phyloP scores from a whole-genome alignment of 768 basidiomycete genomes.

The Glaciozyma antarctica region DNA sequence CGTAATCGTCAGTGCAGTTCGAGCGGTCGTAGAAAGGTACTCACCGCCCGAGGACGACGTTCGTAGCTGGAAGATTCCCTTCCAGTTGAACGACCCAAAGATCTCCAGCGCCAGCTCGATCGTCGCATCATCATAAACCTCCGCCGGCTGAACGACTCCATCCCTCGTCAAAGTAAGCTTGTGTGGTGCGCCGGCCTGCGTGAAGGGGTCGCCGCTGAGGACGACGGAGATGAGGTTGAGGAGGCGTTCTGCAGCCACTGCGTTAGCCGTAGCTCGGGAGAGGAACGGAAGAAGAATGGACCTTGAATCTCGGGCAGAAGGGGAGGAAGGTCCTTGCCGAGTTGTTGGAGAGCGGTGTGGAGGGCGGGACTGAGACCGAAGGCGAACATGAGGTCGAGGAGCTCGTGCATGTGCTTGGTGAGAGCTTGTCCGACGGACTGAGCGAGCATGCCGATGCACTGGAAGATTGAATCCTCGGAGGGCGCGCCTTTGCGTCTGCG shows the following conservation, averaged over 20 bases:
- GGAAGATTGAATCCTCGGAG: slow-evolving; percentile 89
- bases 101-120: slow-evolving; percentile 71
- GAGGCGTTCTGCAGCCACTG: slow-evolving; percentile 58
- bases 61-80: slow-evolving; percentile 48
- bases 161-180: slow-evolving; percentile 42
- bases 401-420: slow-evolving; percentile 89
- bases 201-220: slow-evolving; percentile 74
- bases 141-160: slow-evolving; percentile 36
- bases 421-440: slow-evolving; percentile 90
- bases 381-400: slow-evolving; percentile 90
- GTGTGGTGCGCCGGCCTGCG: slow-evolving; percentile 70
- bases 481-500: slow-evolving; percentile 44
- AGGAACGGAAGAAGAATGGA: slow-evolving; percentile 34
- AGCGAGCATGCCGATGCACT: slow-evolving; percentile 94
- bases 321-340: slow-evolving; percentile 79
- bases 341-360: slow-evolving; percentile 68
- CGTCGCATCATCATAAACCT: slow-evolving; percentile 38
- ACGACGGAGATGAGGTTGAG: slow-evolving; percentile 73
- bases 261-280: not conserved
- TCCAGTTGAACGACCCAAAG: slow-evolving; percentile 87
- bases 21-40: not conserved
- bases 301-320: slow-evolving; percentile 87
- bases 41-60: not conserved
- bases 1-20: not conserved
- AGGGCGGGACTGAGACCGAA: slow-evolving; percentile 87